Base-by-base conservation (phyloP, 2,329 filamentous ascomycete genomes). In the Ophiostoma perfectum region DNA sequence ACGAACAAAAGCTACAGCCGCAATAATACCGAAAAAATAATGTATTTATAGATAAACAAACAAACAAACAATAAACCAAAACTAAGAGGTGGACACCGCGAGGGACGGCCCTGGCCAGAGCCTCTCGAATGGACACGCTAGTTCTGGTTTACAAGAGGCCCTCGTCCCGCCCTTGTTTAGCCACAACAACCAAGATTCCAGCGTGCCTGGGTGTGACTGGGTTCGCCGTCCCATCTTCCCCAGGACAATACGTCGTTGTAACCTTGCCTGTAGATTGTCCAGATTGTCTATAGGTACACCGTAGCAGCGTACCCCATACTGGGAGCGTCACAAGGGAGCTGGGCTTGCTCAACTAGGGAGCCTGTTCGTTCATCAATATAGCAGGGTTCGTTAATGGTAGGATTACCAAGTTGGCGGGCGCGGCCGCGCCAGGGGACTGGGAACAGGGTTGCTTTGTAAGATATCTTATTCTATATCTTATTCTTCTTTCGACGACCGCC, bases 381-480 rank as follows among this genome's bases (percentile, higher is more conserved):
- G 49, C 49, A 38, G 52, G 27, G 27, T 58, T 60, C 55, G 27
- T 38, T 18, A 60, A 60, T 60, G 55, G 55, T 60, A 60, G 55
- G 55, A 60, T 60, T 38, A 16, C 8, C 55, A 38, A 60, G 18
- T 12, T 60, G 27, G 55, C 55, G 55, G 55, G 55, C 55, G 7
- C 49, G 49, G 49, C 49, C 49, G 49, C 49, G n/a, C 55, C 55
- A 60, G 27, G 14, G 27, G 27, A 39, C n/a, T 55, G 55, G 55
- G 27, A n/a, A 52, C 14, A 52, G 45, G 45, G 45, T 49, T 39
- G 16, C 45, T 49, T 27, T 55, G n/a, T 14, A 55, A 8, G 3
- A 55, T 12, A 6, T 7, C 18, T 27, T 27, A n/a, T 55, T 16
- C n/a, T 27, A 49, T 49, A 14, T 49, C 14, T 2, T 49, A 49